Evolutionary conservation across 352 stramenopile species (phyloP), one percentile per base, ranked within the genome.

Genomic region (Saprolegnia parasitica): DNA sequence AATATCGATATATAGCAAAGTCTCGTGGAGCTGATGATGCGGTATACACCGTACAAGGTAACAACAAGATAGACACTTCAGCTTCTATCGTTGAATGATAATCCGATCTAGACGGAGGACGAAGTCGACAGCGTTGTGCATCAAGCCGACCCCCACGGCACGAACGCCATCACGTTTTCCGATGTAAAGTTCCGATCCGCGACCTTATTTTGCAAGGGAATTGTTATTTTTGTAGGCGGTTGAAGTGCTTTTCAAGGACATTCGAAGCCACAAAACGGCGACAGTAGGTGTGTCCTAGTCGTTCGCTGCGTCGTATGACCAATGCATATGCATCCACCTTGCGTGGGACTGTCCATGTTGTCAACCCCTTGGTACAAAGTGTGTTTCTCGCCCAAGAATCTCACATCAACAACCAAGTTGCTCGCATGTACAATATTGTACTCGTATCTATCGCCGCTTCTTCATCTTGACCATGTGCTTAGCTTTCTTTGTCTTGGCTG

Each of bases 101-200:
- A 18, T 47, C 50, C 3, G n/a, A n/a, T 37, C 62, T 56, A 84
- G 77, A 65, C 73, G 11, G 74, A 84, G n/a, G 72, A 65, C 9
- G 71, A 74, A 32, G 66, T 89, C 21, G 73, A 76, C 46, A 74
- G 65, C 11, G 68, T 93, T 8, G 21, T 93, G 2, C 75, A 83
- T 21, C 74, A 68, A 8, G 72, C 90, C 32, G 85, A 93, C 67
- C 85, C 85, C 4, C 85, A 83, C 26, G 72, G 80, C 26, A 79
- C 91, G 74, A 79, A 92, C 65, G 74, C 82, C n/a, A 73, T 93
- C 56, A 93, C 82, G 4, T 95, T 92, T 70, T 89, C 81, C 6
- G 83, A 93, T 26, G 74, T 78, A 64, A n/a, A n/a, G n/a, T n/a
- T n/a, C n/a, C n/a, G n/a, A n/a, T n/a, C n/a, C n/a, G n/a, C n/a